These are phyloP conservation scores for Leishmania tarentolae DNA, from an alignment of 208 protist genomes.

Conservation along the genomic window DNA sequence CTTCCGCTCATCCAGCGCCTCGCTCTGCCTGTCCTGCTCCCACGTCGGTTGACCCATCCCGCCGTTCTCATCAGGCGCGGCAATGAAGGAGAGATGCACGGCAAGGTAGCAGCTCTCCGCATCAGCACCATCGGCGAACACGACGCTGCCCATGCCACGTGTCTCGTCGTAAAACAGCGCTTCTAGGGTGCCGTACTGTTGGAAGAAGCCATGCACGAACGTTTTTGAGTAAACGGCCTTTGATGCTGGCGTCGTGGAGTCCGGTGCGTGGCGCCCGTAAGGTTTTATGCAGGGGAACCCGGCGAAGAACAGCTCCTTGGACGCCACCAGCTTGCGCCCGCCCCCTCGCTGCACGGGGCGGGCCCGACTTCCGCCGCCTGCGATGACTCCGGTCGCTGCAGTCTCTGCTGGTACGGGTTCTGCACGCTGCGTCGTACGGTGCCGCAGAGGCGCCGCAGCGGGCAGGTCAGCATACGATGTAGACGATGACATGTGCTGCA, in stretches of 20 bases:
- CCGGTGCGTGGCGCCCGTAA: slow-evolving; percentile 3
- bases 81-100: slow-evolving; percentile 52
- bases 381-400: background rate
- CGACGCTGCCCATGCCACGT: slow-evolving; percentile 68
- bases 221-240: slow-evolving; percentile 17
- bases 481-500: background rate
- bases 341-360: background rate
- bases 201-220: slow-evolving; percentile 60
- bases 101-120: slow-evolving; percentile 67
- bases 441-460: background rate
- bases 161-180: slow-evolving; percentile 50
- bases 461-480: background rate
- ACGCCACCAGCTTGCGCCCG: slow-evolving; percentile 13
- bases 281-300: slow-evolving; percentile 41
- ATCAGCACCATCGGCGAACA: slow-evolving; percentile 47
- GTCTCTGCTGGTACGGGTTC: background rate
- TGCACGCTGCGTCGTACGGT: background rate
- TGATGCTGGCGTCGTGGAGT: background rate
- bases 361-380: background rate
- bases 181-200: slow-evolving; percentile 56
- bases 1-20: slow-evolving; percentile 15
- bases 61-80: slow-evolving; percentile 10
- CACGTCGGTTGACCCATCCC: slow-evolving; percentile 16
- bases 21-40: slow-evolving; percentile 9
- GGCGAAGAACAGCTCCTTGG: slow-evolving; percentile 75